Conservation (phyloP, 1,139 yeast species). For the Pichia sp. region DNA sequence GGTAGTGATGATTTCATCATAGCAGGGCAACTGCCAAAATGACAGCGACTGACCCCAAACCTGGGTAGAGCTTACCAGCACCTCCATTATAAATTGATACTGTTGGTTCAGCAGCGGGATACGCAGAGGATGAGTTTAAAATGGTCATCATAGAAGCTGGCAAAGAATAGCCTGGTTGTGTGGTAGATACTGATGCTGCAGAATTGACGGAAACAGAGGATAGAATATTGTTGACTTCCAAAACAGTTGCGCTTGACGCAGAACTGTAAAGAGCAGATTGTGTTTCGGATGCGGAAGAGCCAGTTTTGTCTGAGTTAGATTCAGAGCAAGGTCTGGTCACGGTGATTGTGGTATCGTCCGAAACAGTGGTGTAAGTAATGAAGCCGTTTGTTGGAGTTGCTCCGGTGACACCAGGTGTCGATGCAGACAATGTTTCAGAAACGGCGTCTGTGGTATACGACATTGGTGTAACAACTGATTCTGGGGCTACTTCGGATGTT, state of each 20-base stretch:
- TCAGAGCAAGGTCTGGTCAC: neutral
- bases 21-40: neutral
- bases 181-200: neutral
- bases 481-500: neutral
- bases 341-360: neutral
- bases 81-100: neutral
- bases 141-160: neutral
- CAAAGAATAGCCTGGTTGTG: neutral
- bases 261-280: too few species aligned
- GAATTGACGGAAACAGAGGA: neutral
- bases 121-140: neutral
- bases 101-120: neutral
- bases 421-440: neutral
- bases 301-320: neutral
- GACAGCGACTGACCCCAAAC: neutral
- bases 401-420: neutral
- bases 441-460: neutral
- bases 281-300: neutral
- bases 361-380: neutral
- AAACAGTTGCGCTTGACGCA: too few species aligned
- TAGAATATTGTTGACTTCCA: neutral
- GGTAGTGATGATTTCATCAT: too few species aligned
- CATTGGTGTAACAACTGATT: too few species aligned
- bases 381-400: neutral
- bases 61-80: neutral